These are phyloP conservation scores for Trichophyton benhamiae DNA, from an alignment of 2,329 filamentous ascomycete species.

Conservation along the genomic window DNA sequence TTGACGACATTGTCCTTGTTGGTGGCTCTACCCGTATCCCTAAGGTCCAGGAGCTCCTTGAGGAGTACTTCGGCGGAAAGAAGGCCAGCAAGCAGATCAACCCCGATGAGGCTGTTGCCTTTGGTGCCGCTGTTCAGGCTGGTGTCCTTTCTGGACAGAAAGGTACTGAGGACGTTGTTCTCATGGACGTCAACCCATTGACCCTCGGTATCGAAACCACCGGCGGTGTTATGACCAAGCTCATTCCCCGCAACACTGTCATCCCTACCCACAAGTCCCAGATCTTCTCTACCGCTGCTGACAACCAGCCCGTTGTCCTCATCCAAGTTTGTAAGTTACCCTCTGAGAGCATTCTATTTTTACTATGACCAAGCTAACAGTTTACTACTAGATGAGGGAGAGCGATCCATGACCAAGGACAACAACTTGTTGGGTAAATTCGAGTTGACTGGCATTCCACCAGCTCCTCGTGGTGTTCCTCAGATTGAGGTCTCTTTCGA, in stretches of 20 bases:
- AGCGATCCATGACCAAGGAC: constrained; percentile 87
- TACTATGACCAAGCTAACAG: no score
- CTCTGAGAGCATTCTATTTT: neutral
- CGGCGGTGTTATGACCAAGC: constrained; percentile 93
- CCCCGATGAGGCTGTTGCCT: constrained; percentile 97
- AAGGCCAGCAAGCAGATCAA: constrained; percentile 99
- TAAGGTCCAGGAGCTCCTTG: constrained; percentile 87
- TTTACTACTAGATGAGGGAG: constrained; percentile 53
- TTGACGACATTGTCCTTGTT: constrained; percentile 93
- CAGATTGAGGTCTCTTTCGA: constrained; percentile 98
- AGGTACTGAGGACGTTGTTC: constrained; percentile 66
- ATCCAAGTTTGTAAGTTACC: constrained; percentile 66
- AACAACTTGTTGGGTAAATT: constrained; percentile 98
- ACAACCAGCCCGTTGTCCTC: constrained; percentile 90
- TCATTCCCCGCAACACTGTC: constrained; percentile 86
- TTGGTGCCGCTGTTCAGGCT: constrained; percentile 92
- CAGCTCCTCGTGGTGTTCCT: constrained; percentile 87
- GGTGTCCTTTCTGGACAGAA: constrained; percentile 86
- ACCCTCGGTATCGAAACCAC: constrained; percentile 97
- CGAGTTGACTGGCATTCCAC: constrained; percentile 89
- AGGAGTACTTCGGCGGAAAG: constrained; percentile 93
- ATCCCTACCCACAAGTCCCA: constrained; percentile 95
- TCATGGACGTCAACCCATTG: constrained; percentile 95
- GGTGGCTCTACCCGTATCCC: constrained; percentile 99
- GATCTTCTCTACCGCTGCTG: constrained; percentile 93